A percentile compares a stretch with the other conserved stretches of the same genome.
Conservation (phyloP, 2,329 filamentous ascomycete genomes). For the Cordyceps farinosa region DNA sequence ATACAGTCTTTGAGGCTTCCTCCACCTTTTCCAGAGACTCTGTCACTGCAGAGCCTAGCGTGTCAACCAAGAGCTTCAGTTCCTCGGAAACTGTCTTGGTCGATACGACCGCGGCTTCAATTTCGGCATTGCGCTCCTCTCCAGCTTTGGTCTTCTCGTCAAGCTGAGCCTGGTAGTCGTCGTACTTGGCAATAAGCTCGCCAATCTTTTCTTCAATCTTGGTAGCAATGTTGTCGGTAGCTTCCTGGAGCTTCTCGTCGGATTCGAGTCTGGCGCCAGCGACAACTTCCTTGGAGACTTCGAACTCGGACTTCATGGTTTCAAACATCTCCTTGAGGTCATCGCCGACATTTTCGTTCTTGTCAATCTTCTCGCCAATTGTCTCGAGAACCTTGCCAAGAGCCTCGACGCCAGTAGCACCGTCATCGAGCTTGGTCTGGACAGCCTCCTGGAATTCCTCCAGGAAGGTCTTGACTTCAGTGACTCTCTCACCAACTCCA, state of each 20-base stretch:
- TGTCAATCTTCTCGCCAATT: constrained; percentile 59
- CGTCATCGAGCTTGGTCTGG: constrained; percentile 72
- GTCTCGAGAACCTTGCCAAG: constrained; percentile 67
- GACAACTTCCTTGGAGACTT: constrained; percentile 76
- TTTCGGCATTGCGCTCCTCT: constrained; percentile 68
- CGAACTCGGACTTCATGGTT: constrained; percentile 79
- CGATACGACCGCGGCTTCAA: constrained; percentile 68
- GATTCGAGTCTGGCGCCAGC: constrained; percentile 78
- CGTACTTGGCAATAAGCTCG: constrained; percentile 81
- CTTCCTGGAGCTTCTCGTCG: constrained; percentile 69
- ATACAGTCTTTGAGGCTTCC: constrained; percentile 82
- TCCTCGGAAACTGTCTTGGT: constrained; percentile 84
- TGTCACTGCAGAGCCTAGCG: constrained; percentile 73
- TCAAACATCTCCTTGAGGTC: constrained; percentile 70
- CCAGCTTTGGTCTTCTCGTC: constrained; percentile 71
- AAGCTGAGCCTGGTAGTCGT: constrained; percentile 72
- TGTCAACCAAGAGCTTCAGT: constrained; percentile 79
- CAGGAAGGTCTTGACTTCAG: constrained; percentile 72
- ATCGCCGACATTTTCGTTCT: constrained; percentile 55
- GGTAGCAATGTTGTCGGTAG: constrained; percentile 49
- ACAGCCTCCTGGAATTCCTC: constrained; percentile 75
- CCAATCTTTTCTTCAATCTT: constrained; percentile 65
- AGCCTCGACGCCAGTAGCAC: constrained; percentile 66
- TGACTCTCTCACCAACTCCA: constrained; percentile 71
- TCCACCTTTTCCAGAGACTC: constrained; percentile 84